Conservation (phyloP, 768 basidiomycete genomes). For the Suillus decipiens region DNA sequence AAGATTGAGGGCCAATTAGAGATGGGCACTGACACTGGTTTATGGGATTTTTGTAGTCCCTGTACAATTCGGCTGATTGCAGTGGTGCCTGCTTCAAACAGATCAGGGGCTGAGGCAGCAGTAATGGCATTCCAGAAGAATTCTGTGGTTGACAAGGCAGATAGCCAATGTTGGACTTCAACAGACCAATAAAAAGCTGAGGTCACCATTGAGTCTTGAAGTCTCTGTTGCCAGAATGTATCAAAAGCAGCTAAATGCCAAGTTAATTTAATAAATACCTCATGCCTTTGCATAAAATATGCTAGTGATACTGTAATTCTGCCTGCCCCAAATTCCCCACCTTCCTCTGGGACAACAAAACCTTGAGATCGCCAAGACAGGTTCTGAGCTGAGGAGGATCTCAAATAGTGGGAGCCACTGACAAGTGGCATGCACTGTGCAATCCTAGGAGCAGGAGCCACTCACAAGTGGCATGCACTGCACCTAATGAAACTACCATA, state of each 20-base stretch:
- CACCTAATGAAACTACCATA: too few relatives aligned
- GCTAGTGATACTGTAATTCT: background rate
- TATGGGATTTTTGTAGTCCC: background rate
- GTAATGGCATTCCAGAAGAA: background rate
- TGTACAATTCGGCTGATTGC: background rate
- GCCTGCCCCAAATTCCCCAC: background rate
- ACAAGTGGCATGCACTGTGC: too few relatives aligned
- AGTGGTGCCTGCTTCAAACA: background rate
- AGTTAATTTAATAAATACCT: background rate
- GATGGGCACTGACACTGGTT: background rate
- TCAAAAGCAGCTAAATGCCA: background rate
- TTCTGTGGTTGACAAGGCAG: background rate
- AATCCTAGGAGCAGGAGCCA: too few relatives aligned
- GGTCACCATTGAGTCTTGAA: background rate
- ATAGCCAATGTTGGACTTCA: background rate
- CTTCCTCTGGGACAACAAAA: background rate
- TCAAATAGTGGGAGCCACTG: too few relatives aligned
- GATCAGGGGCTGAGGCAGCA: background rate
- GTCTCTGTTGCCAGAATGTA: background rate
- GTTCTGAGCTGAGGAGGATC: background rate
- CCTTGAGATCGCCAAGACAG: background rate
- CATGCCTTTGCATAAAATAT: background rate
- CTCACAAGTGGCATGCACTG: too few relatives aligned
- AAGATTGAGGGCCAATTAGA: conserved; percentile 10
- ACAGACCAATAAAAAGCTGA: background rate